Evolutionary conservation across 306 rosid genomes (phyloP), one percentile per base, ranked within the genome.

Genomic region (Citrullus mucosospermus): DNA sequence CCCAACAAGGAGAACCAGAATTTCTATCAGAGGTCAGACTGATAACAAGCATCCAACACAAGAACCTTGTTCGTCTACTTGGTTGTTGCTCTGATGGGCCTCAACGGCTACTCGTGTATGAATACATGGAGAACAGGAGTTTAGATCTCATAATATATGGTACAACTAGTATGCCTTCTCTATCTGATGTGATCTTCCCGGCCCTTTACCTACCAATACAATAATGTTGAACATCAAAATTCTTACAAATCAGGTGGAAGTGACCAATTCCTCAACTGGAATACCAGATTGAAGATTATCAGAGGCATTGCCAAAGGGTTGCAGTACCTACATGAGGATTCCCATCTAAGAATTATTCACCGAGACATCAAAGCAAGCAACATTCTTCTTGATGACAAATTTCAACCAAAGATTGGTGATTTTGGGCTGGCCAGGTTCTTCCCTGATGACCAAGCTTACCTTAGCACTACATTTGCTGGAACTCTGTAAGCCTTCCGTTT

Each of bases 291-390:
- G 80, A 93, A 90, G 80, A 92, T 92, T 73, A 94, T 92, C 77
- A 81, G 87, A 30, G 98, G 98, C 61, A 85, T 90, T 75, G 97
- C 96, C 30, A 83, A 90, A 77, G 97, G 98, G 59, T 83, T 94
- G 85, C 98, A 94, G 78, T 94, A 92, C 80, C 89, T 92, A 65
- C 97, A 94, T 4, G 97, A 90, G 84, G 97, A 94, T 85, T 94
- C 97, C 8, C 96, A 91, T n/a, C 32, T 88, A 10, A 83, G 97
- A 88, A 92, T 94, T 78, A 86, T 94, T 75, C 98, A 94, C 78
- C 82, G 97, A 63, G 98, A 92, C 81, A 90, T 94, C 81, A 94
- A 94, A 84, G 98, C 98, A 61, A 94, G 97, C 84, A 94, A 92
- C 80, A 89, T 94, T 88, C 97, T 94, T 84, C 98, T 94, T 68